phyloP scores from a whole-genome alignment of 495 filamentous ascomycete species.

The Evansstolkia leycettana region DNA sequence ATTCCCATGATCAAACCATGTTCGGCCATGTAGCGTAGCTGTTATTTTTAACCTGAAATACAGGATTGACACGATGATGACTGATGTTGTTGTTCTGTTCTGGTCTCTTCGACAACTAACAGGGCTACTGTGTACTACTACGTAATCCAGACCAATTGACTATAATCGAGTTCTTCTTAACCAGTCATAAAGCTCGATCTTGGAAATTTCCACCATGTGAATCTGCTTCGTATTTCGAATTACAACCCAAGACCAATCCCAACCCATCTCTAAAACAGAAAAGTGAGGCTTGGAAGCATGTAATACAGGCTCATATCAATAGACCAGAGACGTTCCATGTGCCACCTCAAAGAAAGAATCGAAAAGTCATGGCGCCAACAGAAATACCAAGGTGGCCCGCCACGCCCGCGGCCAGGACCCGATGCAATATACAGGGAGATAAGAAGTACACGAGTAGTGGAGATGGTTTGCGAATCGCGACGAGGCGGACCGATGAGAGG shows the following conservation, averaged over 20 bases:
- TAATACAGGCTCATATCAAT: not conserved
- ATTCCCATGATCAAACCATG: too few species aligned
- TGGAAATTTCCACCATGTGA: not conserved
- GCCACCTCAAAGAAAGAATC: constrained; percentile 5
- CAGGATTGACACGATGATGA: too few species aligned
- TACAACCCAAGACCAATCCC: not conserved
- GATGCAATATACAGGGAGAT: constrained; percentile 19
- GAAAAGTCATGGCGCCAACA: constrained; percentile 23
- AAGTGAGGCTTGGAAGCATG: constrained; percentile 1
- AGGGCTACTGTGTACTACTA: too few species aligned
- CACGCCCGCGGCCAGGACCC: constrained; percentile 11
- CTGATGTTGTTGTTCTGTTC: too few species aligned
- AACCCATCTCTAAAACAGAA: not conserved
- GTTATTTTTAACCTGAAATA: too few species aligned
- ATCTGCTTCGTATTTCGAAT: not conserved
- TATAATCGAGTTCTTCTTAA: too few species aligned
- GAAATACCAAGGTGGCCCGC: constrained; percentile 22
- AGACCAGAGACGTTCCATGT: not conserved
- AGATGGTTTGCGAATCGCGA: constrained; percentile 9
- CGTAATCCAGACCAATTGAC: too few species aligned
- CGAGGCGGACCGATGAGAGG: not conserved
- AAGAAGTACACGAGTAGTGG: constrained; percentile 11
- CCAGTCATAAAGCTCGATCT: too few species aligned
- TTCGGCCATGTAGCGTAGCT: too few species aligned
- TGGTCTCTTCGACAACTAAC: too few species aligned